These are phyloP conservation scores for Solanum corneliomulleri DNA, from an alignment of 257 asterid genomes.

Conservation along the genomic window DNA sequence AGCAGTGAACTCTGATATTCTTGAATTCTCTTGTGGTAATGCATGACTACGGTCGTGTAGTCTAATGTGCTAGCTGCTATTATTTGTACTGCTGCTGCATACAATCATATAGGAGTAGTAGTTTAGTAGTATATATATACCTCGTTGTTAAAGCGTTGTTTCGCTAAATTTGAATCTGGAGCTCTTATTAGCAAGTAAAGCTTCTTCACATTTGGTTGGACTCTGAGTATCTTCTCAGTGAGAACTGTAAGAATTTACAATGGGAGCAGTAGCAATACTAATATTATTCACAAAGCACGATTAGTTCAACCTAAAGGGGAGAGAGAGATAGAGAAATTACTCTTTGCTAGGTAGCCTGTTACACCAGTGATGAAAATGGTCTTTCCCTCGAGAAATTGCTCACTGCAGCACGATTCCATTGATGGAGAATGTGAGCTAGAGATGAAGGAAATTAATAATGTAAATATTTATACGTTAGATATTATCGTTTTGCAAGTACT, in stretches of 20 bases:
- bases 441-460: neutral
- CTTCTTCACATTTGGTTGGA: conserved; percentile 28
- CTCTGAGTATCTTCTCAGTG: conserved; percentile 35
- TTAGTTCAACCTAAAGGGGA: neutral
- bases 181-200: neutral
- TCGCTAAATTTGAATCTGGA: conserved; percentile 13
- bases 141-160: conserved; percentile 27
- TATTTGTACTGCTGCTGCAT: neutral
- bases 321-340: neutral
- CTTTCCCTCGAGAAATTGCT: neutral
- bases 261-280: neutral
- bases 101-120: neutral
- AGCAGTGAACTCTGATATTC: neutral
- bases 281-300: neutral
- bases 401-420: neutral
- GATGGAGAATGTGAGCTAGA: neutral
- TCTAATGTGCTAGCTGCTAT: neutral
- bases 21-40: neutral
- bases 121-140: conserved; percentile 2
- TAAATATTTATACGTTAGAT: neutral
- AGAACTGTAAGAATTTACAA: conserved; percentile 12
- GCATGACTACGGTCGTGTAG: neutral
- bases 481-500: neutral
- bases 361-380: neutral
- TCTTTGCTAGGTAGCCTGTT: neutral